phyloP scores from a whole-genome alignment of 2,329 filamentous ascomycete species.

The Monilinia polystroma region DNA sequence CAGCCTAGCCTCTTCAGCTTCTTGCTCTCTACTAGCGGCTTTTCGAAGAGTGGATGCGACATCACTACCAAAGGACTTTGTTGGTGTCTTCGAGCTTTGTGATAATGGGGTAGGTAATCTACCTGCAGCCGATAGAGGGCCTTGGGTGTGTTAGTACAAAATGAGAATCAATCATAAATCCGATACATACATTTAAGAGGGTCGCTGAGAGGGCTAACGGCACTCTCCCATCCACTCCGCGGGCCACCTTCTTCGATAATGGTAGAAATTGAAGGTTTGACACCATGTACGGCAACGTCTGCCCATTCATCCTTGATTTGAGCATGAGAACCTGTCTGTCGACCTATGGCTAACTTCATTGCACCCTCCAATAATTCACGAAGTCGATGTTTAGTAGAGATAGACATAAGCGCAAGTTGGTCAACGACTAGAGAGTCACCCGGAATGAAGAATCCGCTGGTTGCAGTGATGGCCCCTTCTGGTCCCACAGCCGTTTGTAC shows the following conservation, averaged over 20 bases:
- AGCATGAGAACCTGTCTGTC: constrained; percentile 78
- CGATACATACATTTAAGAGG: constrained; percentile 58
- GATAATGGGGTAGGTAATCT: constrained; percentile 48
- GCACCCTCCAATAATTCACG: constrained; percentile 76
- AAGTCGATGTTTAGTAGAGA: constrained; percentile 78
- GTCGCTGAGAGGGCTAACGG: constrained; percentile 54
- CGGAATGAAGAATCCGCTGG: constrained; percentile 68
- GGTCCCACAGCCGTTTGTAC: constrained; percentile 58
- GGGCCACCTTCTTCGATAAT: constrained; percentile 33
- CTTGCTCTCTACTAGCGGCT: constrained; percentile 64
- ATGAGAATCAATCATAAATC: constrained; percentile 28
- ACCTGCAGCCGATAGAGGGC: constrained; percentile 39
- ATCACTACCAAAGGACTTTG: constrained; percentile 44
- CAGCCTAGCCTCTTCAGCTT: constrained; percentile 70
- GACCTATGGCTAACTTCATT: constrained; percentile 64
- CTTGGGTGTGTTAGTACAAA: constrained; percentile 37
- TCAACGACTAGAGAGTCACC: constrained; percentile 76
- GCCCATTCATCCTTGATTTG: constrained; percentile 73
- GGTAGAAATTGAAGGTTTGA: constrained; percentile 43
- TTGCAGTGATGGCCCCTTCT: constrained; percentile 62
- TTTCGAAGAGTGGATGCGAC: constrained; percentile 56
- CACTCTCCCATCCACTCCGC: constrained; percentile 47
- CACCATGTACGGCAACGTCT: constrained; percentile 61
- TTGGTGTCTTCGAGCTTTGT: constrained; percentile 52
- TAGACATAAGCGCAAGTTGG: constrained; percentile 76